Base-by-base conservation (phyloP, 768 basidiomycete genomes). In the Boletus bicolor region DNA sequence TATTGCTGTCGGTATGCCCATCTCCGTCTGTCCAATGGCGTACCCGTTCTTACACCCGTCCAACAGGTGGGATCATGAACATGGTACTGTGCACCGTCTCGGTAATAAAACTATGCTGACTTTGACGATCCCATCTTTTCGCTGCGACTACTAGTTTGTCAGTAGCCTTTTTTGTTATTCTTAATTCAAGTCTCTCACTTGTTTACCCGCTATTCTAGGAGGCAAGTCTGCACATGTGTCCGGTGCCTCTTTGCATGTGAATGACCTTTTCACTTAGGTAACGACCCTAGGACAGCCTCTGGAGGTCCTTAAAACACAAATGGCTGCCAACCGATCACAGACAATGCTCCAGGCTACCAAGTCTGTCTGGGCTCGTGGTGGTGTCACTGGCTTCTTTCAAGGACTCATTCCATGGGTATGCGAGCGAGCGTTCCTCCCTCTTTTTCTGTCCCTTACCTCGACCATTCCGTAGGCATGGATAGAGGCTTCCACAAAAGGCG, bases 291-390 rank as follows among this genome's bases (percentile, higher is more conserved):
- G 97, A 37, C 97, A 99, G 78, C 97, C 97, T 21, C 77, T 99
- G 55, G 97, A 99, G 76, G 97, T 98, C 35, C 75, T 98, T 63
- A 99, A 99, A 77, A 99, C 97, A 17, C 97, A 99, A 71, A 98
- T 99, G 97, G 97, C 97, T 55, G 93, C 94, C 57, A 95, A 96
- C 77, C 86, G 97, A 58, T 84, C 82, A 10, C 94, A 99, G 72
- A 79, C 88, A 12, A 97, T 99, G 93, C 63, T 79, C 57, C 84
- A 92, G 69, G 95, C 97, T 17, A 79, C 89, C 63, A 78, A 81
- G 60, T 84, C 86, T 6, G 92, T 98, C 56, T 96, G 93, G 93
- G 79, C 84, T 64, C 87, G 97, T 58, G 97, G 97, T 63, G 93
- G 97, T 59, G 75, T 87, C 53, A 70, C 75, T 44, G 97, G 97